Percentiles rank a stretch among this genome's conserved stretches.
Evolutionary conservation across 805 yeast genomes (phyloP).

Genomic region (Schwanniomyces yamadae): DNA sequence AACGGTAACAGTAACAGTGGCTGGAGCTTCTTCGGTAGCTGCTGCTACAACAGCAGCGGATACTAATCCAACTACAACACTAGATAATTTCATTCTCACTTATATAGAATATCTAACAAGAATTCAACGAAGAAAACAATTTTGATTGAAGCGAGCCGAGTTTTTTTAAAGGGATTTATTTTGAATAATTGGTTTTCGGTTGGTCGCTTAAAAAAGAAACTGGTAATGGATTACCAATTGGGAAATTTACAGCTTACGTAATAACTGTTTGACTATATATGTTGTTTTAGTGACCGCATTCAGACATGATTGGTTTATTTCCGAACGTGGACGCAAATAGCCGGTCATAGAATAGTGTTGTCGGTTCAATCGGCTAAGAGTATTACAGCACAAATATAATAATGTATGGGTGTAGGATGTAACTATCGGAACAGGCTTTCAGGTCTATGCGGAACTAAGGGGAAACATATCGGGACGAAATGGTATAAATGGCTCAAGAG

Average conservation of each 20-base stretch:
- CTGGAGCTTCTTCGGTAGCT: constrained; percentile 17
- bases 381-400: too few species aligned
- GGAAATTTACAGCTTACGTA: not conserved
- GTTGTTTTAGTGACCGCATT: constrained; percentile 1
- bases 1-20: constrained; percentile 32
- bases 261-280: not conserved
- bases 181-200: not conserved
- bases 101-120: not conserved
- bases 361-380: too few species aligned
- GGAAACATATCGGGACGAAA: too few species aligned
- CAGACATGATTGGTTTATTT: not conserved
- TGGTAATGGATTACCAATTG: not conserved
- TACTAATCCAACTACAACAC: constrained; percentile 39
- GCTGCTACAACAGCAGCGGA: constrained; percentile 33
- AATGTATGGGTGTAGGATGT: too few species aligned
- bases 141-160: constrained; percentile 3
- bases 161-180: constrained; percentile 8
- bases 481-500: too few species aligned
- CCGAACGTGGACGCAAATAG: too few species aligned
- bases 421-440: too few species aligned
- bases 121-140: too few species aligned
- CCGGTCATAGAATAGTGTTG: too few species aligned
- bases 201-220: constrained; percentile 2
- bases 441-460: too few species aligned
- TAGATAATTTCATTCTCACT: constrained; percentile 41